Evolutionary conservation across 371 early-diverging fungal genomes (phyloP).

Genomic region (Rhizopus sp.): DNA sequence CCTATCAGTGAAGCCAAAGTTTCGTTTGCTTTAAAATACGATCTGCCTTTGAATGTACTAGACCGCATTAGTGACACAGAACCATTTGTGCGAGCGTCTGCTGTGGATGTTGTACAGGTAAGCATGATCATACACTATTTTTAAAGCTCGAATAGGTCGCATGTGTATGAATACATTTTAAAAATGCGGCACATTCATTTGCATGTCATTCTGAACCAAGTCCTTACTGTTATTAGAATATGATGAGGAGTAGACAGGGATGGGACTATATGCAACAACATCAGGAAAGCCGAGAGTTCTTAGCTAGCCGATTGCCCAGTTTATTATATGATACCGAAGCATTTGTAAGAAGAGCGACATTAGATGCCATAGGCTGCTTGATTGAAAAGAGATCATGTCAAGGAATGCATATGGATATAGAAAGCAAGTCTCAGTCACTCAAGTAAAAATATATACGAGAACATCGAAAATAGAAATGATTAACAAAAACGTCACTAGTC

Average conservation of each 20-base stretch:
- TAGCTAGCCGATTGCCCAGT: constrained; percentile 39
- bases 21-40: constrained; percentile 47
- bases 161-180: no score
- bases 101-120: constrained; percentile 52
- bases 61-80: constrained; percentile 53
- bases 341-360: constrained; percentile 58
- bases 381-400: constrained; percentile 50
- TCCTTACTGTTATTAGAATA: constrained; percentile 16
- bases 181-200: no score
- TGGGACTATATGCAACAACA: constrained; percentile 46
- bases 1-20: constrained; percentile 27
- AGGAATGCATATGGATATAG: constrained; percentile 30
- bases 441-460: constrained; percentile 21
- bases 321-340: constrained; percentile 61
- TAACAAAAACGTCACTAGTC: constrained; percentile 22
- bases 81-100: constrained; percentile 59
- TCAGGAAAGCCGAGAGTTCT: constrained; percentile 19
- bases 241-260: constrained; percentile 36
- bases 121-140: neutral
- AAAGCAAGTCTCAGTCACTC: constrained; percentile 17
- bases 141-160: no score
- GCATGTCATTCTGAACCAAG: neutral
- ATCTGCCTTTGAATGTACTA: constrained; percentile 46
- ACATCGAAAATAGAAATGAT: neutral
- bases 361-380: constrained; percentile 59